These are phyloP conservation scores for Picea sitchensis DNA, from an alignment of 75 land plant genomes.

Conservation along the genomic window DNA sequence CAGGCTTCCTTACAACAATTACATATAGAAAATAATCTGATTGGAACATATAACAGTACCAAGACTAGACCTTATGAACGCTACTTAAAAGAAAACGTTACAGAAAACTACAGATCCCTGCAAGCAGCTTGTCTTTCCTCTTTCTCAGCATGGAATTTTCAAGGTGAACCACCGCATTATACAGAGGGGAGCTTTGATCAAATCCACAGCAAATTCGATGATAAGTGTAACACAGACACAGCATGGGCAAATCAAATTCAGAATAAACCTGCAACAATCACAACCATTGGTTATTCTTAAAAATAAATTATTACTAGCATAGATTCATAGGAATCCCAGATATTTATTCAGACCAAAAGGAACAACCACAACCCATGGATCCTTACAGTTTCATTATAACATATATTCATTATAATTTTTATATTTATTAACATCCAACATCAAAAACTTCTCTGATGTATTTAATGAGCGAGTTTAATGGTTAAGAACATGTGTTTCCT, in stretches of 20 bases:
- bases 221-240: constrained; percentile 60
- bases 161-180: constrained; percentile 61
- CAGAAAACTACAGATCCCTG: no score
- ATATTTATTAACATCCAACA: background rate
- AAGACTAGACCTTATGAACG: no score
- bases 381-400: background rate
- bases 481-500: no score
- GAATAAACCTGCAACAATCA: constrained; percentile 35
- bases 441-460: background rate
- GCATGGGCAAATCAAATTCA: constrained; percentile 76
- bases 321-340: background rate
- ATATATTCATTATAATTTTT: background rate
- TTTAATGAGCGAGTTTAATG: no score
- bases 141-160: constrained; percentile 46
- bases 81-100: no score
- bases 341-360: background rate
- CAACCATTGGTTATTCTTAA: background rate
- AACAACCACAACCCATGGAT: background rate
- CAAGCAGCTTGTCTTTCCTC: background rate
- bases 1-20: no score
- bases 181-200: constrained; percentile 59
- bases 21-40: no score
- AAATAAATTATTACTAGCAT: no score
- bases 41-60: no score
- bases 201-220: constrained; percentile 45